These are phyloP conservation scores for Yarrowia galli DNA, from an alignment of 1,139 yeast genomes.

Conservation along the genomic window DNA sequence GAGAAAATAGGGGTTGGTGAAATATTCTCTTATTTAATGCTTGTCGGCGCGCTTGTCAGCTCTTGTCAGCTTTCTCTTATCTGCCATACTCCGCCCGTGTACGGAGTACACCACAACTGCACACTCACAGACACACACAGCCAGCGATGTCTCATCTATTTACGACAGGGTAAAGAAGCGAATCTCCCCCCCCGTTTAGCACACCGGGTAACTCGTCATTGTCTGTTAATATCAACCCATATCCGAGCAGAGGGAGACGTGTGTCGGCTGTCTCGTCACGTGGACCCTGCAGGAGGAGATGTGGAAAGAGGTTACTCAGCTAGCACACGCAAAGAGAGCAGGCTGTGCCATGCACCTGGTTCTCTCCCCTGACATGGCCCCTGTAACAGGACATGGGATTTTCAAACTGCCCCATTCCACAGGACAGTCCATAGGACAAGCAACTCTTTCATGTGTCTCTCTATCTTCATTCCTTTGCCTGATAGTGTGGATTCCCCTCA, in stretches of 20 bases:
- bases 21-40: too few species aligned
- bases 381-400: background rate
- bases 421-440: background rate
- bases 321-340: background rate
- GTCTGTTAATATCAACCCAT: slow-evolving; percentile 14
- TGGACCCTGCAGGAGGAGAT: slow-evolving; percentile 33
- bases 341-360: background rate
- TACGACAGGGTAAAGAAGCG: background rate
- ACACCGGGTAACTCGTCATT: slow-evolving; percentile 3
- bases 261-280: slow-evolving; percentile 19
- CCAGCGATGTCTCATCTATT: background rate
- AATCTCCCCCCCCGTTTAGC: background rate
- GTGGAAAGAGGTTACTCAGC: background rate
- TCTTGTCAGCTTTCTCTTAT: too few species aligned
- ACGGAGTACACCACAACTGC: too few species aligned
- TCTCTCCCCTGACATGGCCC: background rate
- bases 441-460: background rate
- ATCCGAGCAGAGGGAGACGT: background rate
- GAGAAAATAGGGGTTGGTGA: too few species aligned
- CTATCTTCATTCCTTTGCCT: background rate
- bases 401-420: background rate
- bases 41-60: too few species aligned
- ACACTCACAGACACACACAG: background rate
- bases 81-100: too few species aligned
- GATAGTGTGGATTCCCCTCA: slow-evolving; percentile 3